Percentiles rank a stretch among this genome's conserved stretches.
Evolutionary conservation across 495 filamentous ascomycete species (phyloP).

Genomic region (Tuber borchii): DNA sequence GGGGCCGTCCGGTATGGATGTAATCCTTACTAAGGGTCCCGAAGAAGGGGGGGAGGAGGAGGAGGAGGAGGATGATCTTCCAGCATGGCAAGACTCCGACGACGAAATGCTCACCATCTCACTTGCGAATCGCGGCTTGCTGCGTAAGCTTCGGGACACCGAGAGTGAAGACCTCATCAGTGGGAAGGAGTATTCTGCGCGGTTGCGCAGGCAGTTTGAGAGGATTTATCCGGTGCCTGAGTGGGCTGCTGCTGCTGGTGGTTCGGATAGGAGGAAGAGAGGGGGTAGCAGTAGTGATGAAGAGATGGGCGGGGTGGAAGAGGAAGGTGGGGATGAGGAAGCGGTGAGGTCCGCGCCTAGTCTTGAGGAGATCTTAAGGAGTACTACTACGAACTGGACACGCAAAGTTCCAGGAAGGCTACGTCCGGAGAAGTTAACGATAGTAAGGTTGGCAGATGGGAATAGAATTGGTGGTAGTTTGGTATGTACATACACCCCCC

Average conservation of each 20-base stretch:
- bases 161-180: conserved; percentile 79
- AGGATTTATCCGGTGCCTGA: conserved; percentile 70
- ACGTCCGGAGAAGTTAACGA: conserved; percentile 79
- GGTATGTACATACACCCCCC: conserved; percentile 50
- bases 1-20: conserved; percentile 8
- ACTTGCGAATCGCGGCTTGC: conserved; percentile 60
- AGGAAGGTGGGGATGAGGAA: conserved; percentile 55
- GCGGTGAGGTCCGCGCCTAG: conserved; percentile 62
- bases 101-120: conserved; percentile 82
- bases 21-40: conserved; percentile 8
- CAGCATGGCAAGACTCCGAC: conserved; percentile 92
- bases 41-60: conserved; percentile 35
- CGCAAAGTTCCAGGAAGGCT: conserved; percentile 52
- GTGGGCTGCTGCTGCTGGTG: conserved; percentile 63
- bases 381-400: conserved; percentile 44
- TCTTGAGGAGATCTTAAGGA: conserved; percentile 69
- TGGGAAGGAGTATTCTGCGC: conserved; percentile 73
- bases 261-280: conserved; percentile 49
- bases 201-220: conserved; percentile 70
- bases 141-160: conserved; percentile 71
- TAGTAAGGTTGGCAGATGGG: conserved; percentile 64
- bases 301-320: conserved; percentile 48
- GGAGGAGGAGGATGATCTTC: conserved; percentile 42
- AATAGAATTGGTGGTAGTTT: conserved; percentile 49
- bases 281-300: conserved; percentile 47